Evolutionary conservation across 2,329 filamentous ascomycete genomes (phyloP).

Genomic region (Cytospora mali): DNA sequence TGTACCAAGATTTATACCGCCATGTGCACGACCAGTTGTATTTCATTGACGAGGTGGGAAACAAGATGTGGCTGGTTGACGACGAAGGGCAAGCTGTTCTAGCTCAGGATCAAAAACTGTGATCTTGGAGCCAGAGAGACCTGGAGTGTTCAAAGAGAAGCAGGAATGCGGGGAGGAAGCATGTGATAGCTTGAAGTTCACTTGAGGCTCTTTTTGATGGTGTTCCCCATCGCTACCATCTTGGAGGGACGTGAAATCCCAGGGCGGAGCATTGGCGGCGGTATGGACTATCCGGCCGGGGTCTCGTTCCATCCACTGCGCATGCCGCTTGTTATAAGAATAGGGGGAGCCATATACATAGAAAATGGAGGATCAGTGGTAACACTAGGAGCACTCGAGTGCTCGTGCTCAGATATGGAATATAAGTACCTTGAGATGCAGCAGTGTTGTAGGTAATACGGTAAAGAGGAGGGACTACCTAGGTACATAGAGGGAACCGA

Average conservation of each 20-base stretch:
- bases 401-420: not conserved
- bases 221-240: no score
- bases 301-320: not conserved
- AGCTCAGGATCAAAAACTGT: not conserved
- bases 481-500: no score
- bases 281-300: not conserved
- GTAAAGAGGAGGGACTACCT: no score
- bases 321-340: no score
- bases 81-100: constrained; percentile 2
- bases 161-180: not conserved
- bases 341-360: no score
- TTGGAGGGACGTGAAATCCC: no score
- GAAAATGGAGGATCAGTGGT: not conserved
- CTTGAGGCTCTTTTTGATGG: no score
- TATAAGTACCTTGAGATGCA: not conserved
- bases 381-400: not conserved
- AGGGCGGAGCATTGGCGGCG: no score
- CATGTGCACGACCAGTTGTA: not conserved
- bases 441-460: no score
- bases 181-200: no score
- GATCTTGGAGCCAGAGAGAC: no score
- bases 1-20: not conserved
- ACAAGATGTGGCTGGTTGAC: constrained; percentile 6
- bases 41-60: not conserved
- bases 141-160: no score